phyloP scores from a whole-genome alignment of 345 rosid genomes.

The Mercurialis annua region DNA sequence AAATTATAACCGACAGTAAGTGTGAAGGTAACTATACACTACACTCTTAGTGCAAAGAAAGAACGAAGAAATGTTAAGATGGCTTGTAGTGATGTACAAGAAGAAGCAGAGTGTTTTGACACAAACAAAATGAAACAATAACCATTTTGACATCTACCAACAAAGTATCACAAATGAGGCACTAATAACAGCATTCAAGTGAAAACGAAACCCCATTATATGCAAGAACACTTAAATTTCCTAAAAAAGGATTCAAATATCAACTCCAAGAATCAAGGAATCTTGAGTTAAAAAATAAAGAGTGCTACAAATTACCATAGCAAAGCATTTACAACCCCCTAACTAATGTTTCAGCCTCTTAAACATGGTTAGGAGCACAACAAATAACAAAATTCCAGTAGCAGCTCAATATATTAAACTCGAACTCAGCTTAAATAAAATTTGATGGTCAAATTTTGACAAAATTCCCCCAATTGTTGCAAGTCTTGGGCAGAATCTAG shows the following conservation, averaged over 20 bases:
- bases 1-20: neutral
- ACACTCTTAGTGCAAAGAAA: neutral
- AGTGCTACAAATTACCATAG: neutral
- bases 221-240: neutral
- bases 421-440: neutral
- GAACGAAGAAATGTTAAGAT: neutral
- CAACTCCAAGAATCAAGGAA: neutral
- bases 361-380: neutral
- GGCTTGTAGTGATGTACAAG: neutral
- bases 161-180: neutral
- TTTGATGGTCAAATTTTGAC: slow-evolving; percentile 6
- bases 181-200: neutral
- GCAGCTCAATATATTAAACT: neutral
- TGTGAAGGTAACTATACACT: neutral
- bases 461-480: neutral
- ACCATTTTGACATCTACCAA: neutral
- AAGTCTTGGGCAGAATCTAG: neutral
- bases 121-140: neutral
- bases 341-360: neutral
- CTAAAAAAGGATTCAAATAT: neutral
- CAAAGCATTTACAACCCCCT: neutral
- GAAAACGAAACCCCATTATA: slow-evolving; percentile 5
- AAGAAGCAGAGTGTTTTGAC: neutral
- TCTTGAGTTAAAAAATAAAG: neutral
- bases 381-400: neutral